A percentile compares a stretch with the other conserved stretches of the same genome.
Evolutionary conservation across 257 asterid genomes (phyloP).

Genomic region (Nyctanthes arbortristis): DNA sequence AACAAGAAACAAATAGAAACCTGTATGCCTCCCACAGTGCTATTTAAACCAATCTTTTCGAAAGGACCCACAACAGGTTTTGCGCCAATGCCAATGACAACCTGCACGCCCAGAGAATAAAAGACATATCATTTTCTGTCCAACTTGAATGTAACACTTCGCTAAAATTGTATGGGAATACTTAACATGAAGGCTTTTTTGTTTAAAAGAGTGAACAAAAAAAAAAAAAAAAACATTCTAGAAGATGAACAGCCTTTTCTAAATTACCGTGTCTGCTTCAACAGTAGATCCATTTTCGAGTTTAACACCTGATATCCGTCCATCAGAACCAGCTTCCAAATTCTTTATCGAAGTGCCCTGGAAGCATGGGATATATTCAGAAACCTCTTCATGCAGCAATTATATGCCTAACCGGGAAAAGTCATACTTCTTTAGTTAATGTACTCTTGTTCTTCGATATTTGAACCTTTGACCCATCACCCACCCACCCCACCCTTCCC

Average conservation of each 20-base stretch:
- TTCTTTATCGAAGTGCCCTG: constrained; percentile 82
- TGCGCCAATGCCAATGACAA: constrained; percentile 91
- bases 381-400: background rate
- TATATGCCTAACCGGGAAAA: background rate
- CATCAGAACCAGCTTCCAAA: constrained; percentile 79
- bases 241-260: constrained; percentile 9
- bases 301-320: constrained; percentile 68
- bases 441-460: background rate
- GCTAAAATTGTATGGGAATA: background rate
- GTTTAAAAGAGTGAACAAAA: background rate
- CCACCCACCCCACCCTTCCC: background rate
- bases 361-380: constrained; percentile 23
- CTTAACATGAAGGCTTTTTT: background rate
- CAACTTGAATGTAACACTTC: constrained; percentile 13
- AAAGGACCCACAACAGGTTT: constrained; percentile 85
- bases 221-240: background rate
- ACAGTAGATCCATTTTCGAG: constrained; percentile 71
- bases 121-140: constrained; percentile 13
- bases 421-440: background rate
- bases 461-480: background rate
- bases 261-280: constrained; percentile 80
- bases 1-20: constrained; percentile 31
- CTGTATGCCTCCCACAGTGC: constrained; percentile 86
- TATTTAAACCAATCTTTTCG: constrained; percentile 69
- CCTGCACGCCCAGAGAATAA: constrained; percentile 49